Percentiles rank a stretch among this genome's conserved stretches.
Evolutionary conservation across 106 monocot species (phyloP).

Genomic region (Platanthera zijinensis): DNA sequence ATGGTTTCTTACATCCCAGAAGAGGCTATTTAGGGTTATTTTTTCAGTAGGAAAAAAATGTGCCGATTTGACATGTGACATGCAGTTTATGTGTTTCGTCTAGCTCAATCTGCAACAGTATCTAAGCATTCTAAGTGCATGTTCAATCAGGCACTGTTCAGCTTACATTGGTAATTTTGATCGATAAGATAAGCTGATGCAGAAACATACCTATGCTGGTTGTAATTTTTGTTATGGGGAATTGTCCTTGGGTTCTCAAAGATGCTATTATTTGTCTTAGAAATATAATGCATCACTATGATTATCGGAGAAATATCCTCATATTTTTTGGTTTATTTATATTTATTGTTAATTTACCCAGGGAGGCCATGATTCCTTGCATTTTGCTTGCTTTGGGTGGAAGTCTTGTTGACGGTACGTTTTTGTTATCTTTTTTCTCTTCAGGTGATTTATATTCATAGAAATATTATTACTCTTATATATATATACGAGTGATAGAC

Average conservation of each 20-base stretch:
- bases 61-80: no score
- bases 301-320: neutral
- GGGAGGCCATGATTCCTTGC: conserved; percentile 93
- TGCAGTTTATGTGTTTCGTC: no score
- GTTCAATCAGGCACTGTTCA: no score
- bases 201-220: neutral
- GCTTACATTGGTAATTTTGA: no score
- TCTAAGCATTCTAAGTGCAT: no score
- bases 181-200: neutral
- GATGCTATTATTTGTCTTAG: neutral
- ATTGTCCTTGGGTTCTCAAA: neutral
- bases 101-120: no score
- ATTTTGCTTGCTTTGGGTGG: conserved; percentile 97
- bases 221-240: neutral
- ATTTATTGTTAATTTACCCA: conserved; percentile 7
- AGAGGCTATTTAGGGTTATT: no score
- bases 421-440: neutral
- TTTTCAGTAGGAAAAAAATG: no score
- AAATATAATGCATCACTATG: neutral
- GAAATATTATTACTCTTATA: no score
- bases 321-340: neutral
- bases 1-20: no score
- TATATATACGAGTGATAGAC: no score
- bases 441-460: neutral
- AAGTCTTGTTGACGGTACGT: conserved; percentile 69